phyloP scores from a whole-genome alignment of 2,329 filamentous ascomycete genomes.

The Xylaria sp. region DNA sequence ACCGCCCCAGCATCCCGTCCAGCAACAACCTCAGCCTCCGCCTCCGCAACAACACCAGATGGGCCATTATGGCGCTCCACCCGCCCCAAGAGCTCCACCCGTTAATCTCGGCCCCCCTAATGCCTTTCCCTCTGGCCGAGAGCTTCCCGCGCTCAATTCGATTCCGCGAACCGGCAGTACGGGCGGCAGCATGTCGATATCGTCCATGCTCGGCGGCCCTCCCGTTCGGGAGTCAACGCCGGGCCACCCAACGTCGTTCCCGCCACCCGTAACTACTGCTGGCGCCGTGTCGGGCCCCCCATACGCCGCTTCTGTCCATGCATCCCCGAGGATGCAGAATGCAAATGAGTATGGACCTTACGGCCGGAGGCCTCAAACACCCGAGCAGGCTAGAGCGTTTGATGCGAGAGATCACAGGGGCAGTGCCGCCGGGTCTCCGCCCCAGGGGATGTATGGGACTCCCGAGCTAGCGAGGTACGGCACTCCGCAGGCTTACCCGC shows the following conservation, averaged over 20 bases:
- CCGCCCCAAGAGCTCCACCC: slow-evolving; percentile 34
- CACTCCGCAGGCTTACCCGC: slow-evolving; percentile 60
- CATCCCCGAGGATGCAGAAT: slow-evolving; percentile 59
- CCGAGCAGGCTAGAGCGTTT: slow-evolving; percentile 66
- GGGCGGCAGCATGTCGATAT: slow-evolving; percentile 64
- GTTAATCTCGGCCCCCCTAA: slow-evolving; percentile 35
- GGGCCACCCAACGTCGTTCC: slow-evolving; percentile 45
- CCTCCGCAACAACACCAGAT: slow-evolving; percentile 34
- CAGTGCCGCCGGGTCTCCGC: slow-evolving; percentile 51
- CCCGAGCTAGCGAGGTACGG: slow-evolving; percentile 62
- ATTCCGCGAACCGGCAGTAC: slow-evolving; percentile 48
- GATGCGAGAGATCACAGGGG: slow-evolving; percentile 48
- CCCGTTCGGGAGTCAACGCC: slow-evolving; percentile 48
- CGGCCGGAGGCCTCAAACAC: slow-evolving; percentile 71
- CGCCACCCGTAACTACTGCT: slow-evolving; percentile 44
- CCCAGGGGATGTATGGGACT: slow-evolving; percentile 52
- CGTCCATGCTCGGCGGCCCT: slow-evolving; percentile 60
- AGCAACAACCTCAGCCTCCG: slow-evolving; percentile 20
- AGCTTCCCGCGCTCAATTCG: slow-evolving; percentile 42
- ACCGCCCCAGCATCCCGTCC: slow-evolving; percentile 28
- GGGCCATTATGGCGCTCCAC: slow-evolving; percentile 34
- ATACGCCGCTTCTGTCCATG: slow-evolving; percentile 54
- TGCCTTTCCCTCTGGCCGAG: slow-evolving; percentile 36
- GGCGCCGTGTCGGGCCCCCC: slow-evolving; percentile 47
- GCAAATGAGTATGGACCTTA: slow-evolving; percentile 57